Conservation (phyloP, 2,329 filamentous ascomycete genomes). For the Aspergillus ruber region DNA sequence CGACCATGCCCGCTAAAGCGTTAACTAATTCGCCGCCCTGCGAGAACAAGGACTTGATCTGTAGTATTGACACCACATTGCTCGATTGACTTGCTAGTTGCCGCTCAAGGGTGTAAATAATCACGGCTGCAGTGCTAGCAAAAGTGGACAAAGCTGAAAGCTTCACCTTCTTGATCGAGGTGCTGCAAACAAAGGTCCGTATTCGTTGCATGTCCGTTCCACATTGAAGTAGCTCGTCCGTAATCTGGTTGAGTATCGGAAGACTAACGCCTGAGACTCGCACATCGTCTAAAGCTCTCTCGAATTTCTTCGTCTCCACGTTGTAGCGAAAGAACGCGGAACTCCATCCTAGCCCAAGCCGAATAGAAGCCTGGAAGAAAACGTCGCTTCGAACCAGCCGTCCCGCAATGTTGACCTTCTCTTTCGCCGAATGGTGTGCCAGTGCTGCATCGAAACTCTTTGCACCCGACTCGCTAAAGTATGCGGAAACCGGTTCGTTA, state of each 20-base stretch:
- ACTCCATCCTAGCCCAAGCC: constrained; percentile 39
- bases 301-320: constrained; percentile 27
- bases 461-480: constrained; percentile 39
- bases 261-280: constrained; percentile 48
- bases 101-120: constrained; percentile 33
- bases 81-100: constrained; percentile 22
- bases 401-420: constrained; percentile 16
- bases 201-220: constrained; percentile 32
- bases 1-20: constrained; percentile 30
- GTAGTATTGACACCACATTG: constrained; percentile 27
- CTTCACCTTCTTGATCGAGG: constrained; percentile 18
- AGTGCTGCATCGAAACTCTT: constrained; percentile 36
- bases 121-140: constrained; percentile 25
- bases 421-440: constrained; percentile 17
- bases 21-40: constrained; percentile 32
- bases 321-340: constrained; percentile 40
- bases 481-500: constrained; percentile 30
- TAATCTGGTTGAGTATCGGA: constrained; percentile 30
- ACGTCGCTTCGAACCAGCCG: constrained; percentile 30
- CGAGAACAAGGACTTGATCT: constrained; percentile 33
- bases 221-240: constrained; percentile 26
- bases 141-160: constrained; percentile 30
- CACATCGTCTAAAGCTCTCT: constrained; percentile 37
- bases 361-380: constrained; percentile 35
- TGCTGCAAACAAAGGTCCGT: constrained; percentile 28